These are phyloP conservation scores for Backusella westeae DNA, from an alignment of 192 early-diverging fungal species.

Conservation along the genomic window DNA sequence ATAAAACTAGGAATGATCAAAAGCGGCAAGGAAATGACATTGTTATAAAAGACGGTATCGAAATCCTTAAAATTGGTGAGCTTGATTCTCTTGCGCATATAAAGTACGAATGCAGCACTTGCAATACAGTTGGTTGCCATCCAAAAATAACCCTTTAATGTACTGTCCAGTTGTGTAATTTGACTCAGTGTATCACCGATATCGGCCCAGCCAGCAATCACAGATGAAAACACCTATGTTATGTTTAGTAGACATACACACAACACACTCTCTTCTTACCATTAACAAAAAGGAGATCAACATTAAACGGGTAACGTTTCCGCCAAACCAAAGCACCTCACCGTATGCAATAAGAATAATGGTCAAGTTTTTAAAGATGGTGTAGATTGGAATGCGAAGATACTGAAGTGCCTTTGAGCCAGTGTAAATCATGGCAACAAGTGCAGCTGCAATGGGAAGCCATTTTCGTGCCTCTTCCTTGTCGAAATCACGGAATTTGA, in stretches of 20 bases:
- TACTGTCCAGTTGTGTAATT: slow-evolving; percentile 31
- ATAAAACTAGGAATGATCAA: slow-evolving; percentile 63
- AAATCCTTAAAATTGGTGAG: slow-evolving; percentile 93
- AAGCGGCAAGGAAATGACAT: slow-evolving; percentile 82
- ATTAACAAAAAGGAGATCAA: slow-evolving; percentile 79
- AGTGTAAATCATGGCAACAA: slow-evolving; percentile 96
- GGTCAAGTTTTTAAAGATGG: slow-evolving; percentile 98
- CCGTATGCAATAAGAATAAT: slow-evolving; percentile 96
- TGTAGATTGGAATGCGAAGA: slow-evolving; percentile 91
- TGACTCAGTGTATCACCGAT: slow-evolving; percentile 37
- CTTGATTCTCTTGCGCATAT: slow-evolving; percentile 89
- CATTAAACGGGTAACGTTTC: slow-evolving; percentile 78
- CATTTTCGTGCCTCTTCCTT: slow-evolving; percentile 62
- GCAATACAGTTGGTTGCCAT: slow-evolving; percentile 91
- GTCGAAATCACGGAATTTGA: slow-evolving; percentile 65
- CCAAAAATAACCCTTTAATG: slow-evolving; percentile 74
- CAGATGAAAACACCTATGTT: slow-evolving; percentile 69
- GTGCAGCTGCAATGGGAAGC: slow-evolving; percentile 81
- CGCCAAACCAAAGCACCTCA: slow-evolving; percentile 80
- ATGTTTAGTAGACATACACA: not conserved
- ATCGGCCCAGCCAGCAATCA: slow-evolving; percentile 85
- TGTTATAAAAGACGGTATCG: slow-evolving; percentile 98
- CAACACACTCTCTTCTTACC: slow-evolving; percentile 32
- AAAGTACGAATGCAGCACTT: slow-evolving; percentile 82
- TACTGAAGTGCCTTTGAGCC: slow-evolving; percentile 92